Percentiles rank a stretch among this genome's conserved stretches.
Evolutionary conservation across 2,329 filamentous ascomycete genomes (phyloP).

Genomic region (Ceratocystis diversiconidia): DNA sequence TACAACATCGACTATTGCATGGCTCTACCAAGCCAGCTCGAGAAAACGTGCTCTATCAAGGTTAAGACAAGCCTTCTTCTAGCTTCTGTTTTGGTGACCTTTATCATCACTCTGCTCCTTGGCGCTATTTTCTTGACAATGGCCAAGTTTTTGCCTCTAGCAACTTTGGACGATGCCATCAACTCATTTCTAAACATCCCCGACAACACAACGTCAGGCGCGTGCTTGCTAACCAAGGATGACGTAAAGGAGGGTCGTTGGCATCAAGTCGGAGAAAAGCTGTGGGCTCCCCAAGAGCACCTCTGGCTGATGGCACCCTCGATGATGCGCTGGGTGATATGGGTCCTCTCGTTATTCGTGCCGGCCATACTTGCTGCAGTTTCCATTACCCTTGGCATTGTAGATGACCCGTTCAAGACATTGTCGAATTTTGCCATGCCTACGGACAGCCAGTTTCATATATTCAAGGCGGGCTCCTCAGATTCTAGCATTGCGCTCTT

Average conservation of each 20-base stretch:
- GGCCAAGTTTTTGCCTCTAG: slow-evolving; percentile 31
- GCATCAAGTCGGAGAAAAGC: slow-evolving; percentile 30
- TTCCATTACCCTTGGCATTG: slow-evolving; percentile 28
- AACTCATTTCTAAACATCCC: slow-evolving; percentile 34
- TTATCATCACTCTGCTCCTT: slow-evolving; percentile 23
- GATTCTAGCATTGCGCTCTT: slow-evolving; percentile 27
- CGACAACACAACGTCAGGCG: slow-evolving; percentile 31
- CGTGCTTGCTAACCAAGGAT: slow-evolving; percentile 34
- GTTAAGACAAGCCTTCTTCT: slow-evolving; percentile 33
- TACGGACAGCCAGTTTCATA: slow-evolving; percentile 26
- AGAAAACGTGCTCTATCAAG: slow-evolving; percentile 28
- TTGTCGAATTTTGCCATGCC: slow-evolving; percentile 30
- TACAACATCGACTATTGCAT: slow-evolving; percentile 24
- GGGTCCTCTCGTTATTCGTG: slow-evolving; percentile 28
- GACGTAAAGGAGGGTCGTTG: slow-evolving; percentile 33
- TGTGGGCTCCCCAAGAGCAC: slow-evolving; percentile 29
- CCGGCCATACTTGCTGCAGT: slow-evolving; percentile 28
- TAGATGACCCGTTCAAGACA: slow-evolving; percentile 21
- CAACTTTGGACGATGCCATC: slow-evolving; percentile 38
- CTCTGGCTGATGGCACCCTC: slow-evolving; percentile 35
- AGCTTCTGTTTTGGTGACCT: slow-evolving; percentile 30
- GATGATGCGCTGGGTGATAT: slow-evolving; percentile 30
- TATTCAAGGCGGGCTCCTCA: slow-evolving; percentile 22
- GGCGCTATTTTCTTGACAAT: slow-evolving; percentile 29
- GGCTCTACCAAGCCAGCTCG: slow-evolving; percentile 20